A percentile compares a stretch with the other conserved stretches of the same genome.
These are phyloP conservation scores for Mycena venus DNA, from an alignment of 768 basidiomycete species.

Conservation along the genomic window DNA sequence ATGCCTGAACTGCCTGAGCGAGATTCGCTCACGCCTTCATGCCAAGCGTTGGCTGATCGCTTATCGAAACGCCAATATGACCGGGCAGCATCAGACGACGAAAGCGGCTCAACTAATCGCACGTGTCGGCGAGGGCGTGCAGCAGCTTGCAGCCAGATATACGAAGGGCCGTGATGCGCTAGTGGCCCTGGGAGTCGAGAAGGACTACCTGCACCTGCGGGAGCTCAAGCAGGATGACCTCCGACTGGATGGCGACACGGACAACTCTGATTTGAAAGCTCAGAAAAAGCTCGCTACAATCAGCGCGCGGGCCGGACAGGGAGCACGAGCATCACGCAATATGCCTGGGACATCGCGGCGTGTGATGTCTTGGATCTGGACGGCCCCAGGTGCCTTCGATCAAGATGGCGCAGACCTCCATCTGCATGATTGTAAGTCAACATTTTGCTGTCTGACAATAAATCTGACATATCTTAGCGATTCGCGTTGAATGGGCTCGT, in stretches of 20 bases:
- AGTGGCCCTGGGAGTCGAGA: background rate
- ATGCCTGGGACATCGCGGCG: background rate
- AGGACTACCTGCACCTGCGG: background rate
- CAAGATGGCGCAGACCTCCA: background rate
- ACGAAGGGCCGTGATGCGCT: background rate
- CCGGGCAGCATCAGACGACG: background rate
- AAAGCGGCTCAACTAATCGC: background rate
- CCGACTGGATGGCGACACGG: background rate
- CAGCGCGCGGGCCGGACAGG: background rate
- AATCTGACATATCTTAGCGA: slow-evolving; percentile 11
- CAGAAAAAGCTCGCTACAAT: background rate
- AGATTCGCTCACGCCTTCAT: slow-evolving; percentile 1
- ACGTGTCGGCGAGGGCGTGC: background rate
- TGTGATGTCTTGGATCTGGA: slow-evolving; percentile 19
- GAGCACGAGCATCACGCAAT: background rate
- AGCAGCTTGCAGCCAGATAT: background rate
- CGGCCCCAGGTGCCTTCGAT: slow-evolving; percentile 1
- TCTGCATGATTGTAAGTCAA: slow-evolving; percentile 13
- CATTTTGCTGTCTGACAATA: background rate
- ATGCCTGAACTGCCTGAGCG: no score
- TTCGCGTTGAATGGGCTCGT: slow-evolving; percentile 32
- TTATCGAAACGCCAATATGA: no score
- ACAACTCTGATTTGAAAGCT: slow-evolving; percentile 4
- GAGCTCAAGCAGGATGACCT: slow-evolving; percentile 6
- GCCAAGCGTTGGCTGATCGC: slow-evolving; percentile 2